Percentiles rank a stretch among this genome's conserved stretches.
These are phyloP conservation scores for Xylaria sp. DNA, from an alignment of 2,329 filamentous ascomycete species.

Conservation along the genomic window DNA sequence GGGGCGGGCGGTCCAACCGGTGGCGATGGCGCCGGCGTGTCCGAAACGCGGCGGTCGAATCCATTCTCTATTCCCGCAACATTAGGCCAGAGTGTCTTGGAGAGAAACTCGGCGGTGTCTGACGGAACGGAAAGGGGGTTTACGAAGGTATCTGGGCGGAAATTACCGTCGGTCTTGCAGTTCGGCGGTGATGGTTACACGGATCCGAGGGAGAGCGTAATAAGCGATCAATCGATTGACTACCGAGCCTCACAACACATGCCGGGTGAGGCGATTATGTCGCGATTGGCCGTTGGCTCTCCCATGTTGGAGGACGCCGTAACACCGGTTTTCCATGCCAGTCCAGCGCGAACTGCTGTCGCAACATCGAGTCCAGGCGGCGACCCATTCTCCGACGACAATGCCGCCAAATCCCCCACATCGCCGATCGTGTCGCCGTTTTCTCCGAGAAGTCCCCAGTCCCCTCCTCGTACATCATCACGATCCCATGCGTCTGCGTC, in stretches of 20 bases:
- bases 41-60: constrained; percentile 38
- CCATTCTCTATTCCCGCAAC: constrained; percentile 45
- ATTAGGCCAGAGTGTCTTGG: constrained; percentile 40
- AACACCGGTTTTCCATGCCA: constrained; percentile 55
- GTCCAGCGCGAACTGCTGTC: constrained; percentile 59
- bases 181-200: constrained; percentile 59
- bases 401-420: constrained; percentile 27
- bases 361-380: constrained; percentile 50
- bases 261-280: constrained; percentile 31
- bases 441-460: constrained; percentile 36
- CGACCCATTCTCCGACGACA: constrained; percentile 20
- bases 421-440: constrained; percentile 23
- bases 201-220: constrained; percentile 40
- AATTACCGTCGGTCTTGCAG: constrained; percentile 57
- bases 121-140: constrained; percentile 53
- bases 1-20: constrained; percentile 27
- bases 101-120: constrained; percentile 29
- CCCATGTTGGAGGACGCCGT: constrained; percentile 58
- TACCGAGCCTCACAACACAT: constrained; percentile 50
- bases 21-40: constrained; percentile 36
- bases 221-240: constrained; percentile 45
- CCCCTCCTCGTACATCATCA: constrained; percentile 33
- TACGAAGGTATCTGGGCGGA: constrained; percentile 59
- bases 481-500: constrained; percentile 34
- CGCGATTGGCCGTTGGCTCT: constrained; percentile 47